Percentiles rank a stretch among this genome's conserved stretches.
Conservation (phyloP, 305 asterid genomes). For the Petunia hybrid region DNA sequence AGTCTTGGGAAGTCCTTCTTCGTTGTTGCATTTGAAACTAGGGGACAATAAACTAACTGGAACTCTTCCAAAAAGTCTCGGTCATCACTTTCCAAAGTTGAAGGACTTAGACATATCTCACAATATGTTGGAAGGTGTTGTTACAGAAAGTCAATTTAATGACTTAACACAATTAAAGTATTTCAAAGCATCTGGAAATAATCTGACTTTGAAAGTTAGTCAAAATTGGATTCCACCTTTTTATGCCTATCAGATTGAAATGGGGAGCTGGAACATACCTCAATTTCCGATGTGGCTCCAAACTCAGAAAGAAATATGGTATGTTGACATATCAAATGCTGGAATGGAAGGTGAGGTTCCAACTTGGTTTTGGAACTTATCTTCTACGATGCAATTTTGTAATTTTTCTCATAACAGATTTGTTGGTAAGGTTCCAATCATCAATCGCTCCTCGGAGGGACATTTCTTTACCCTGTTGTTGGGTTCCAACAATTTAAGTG, state of each 20-base stretch:
- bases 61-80: not conserved
- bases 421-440: not conserved
- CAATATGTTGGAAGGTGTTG: not conserved
- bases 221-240: not conserved
- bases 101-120: rapidly evolving
- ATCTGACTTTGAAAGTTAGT: not conserved
- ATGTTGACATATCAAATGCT: slow-evolving; percentile 41
- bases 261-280: not conserved
- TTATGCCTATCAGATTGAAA: not conserved
- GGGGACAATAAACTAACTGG: no score
- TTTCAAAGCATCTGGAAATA: not conserved
- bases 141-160: not conserved
- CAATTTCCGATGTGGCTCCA: not conserved
- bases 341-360: slow-evolving; percentile 43
- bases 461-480: not conserved
- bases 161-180: not conserved
- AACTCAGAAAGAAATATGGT: not conserved
- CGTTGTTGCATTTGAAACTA: no score
- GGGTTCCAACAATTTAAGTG: slow-evolving; percentile 27
- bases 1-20: no score
- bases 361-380: slow-evolving; percentile 42
- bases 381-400: not conserved
- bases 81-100: not conserved
- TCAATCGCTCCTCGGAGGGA: not conserved
- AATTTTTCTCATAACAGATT: slow-evolving; percentile 48